Base-by-base conservation (phyloP, 139 green algal genomes). In the Chlorella sp. region DNA sequence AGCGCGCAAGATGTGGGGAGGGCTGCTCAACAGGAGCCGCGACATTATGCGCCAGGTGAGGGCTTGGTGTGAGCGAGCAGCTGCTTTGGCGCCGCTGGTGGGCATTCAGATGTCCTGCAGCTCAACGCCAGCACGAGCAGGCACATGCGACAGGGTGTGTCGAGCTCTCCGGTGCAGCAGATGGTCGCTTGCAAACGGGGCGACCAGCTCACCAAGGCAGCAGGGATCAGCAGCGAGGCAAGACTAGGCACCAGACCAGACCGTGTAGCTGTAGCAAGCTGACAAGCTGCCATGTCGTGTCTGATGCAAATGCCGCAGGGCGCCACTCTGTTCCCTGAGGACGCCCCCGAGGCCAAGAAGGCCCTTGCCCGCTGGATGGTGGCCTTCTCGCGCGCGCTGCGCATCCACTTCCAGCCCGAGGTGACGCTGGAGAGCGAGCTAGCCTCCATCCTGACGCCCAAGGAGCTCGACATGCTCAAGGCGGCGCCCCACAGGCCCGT, bases 1-100 rank as follows among this genome's bases (percentile, higher is more conserved):
- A 59, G 85, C 80, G 10, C 83, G 85, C 60, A 87, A 86, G 75
- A 80, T 86, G 70, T 90, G 83, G 83, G 85, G 85, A 30, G 33
- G 61, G 14, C 51, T 88, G 51, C 77, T 88, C 20, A 88, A 88
- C 74, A 65, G 82, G n/a, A 71, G 61, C 30, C 71, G 83, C 10
- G 85, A 90, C 68, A 74, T 89, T 31, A 77, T 82, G 51, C 77
- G 81, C 5, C 81, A 87, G 74, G 78, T 72, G n/a, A n/a, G n/a
- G n/a, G n/a, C n/a, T n/a, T n/a, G n/a, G n/a, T n/a, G n/a, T n/a
- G n/a, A n/a, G n/a, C n/a, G n/a, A n/a, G n/a, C n/a, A n/a, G n/a
- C n/a, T n/a, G n/a, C n/a, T n/a, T n/a, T n/a, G n/a, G n/a, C n/a
- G n/a, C n/a, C n/a, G n/a, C n/a, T n/a, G n/a, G n/a, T n/a, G n/a